These are phyloP conservation scores for Ochetophila trinervis DNA, from an alignment of 306 rosid species.

Conservation along the genomic window DNA sequence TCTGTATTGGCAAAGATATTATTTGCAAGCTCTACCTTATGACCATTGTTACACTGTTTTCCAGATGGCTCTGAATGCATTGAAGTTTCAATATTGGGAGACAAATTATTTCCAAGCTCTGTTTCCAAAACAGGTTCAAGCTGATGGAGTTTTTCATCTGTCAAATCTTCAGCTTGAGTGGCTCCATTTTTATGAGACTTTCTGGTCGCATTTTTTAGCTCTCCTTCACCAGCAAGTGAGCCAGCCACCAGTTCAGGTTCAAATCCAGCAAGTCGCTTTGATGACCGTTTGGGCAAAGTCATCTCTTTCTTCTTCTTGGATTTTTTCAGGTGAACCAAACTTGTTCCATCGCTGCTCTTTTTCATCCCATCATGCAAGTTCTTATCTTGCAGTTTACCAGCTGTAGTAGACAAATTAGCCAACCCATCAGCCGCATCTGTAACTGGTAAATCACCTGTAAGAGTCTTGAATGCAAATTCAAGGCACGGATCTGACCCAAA, in stretches of 20 bases:
- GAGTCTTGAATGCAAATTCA: constrained; percentile 53
- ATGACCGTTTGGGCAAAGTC: constrained; percentile 37
- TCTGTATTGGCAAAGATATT: too few relatives aligned
- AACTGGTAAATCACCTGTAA: constrained; percentile 64
- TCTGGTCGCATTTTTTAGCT: constrained; percentile 38
- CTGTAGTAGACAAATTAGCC: constrained; percentile 27
- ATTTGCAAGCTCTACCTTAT: too few relatives aligned
- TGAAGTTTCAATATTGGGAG: constrained; percentile 13
- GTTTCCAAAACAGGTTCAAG: constrained; percentile 19
- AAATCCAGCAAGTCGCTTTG: constrained; percentile 54
- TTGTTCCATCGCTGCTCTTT: constrained; percentile 35
- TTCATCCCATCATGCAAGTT: constrained; percentile 27
- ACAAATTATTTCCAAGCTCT: constrained; percentile 14
- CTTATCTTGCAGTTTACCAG: constrained; percentile 30
- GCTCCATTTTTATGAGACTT: constrained; percentile 25
- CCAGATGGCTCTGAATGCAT: neutral
- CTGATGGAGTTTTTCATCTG: constrained; percentile 32
- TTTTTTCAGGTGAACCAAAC: constrained; percentile 31
- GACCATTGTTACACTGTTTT: too few relatives aligned
- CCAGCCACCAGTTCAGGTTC: constrained; percentile 54
- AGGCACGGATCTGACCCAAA: constrained; percentile 45
- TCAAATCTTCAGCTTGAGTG: constrained; percentile 20
- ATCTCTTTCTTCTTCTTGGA: constrained; percentile 42
- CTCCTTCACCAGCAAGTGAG: constrained; percentile 38
- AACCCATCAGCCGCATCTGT: constrained; percentile 32